Base-by-base conservation (phyloP, 2,329 filamentous ascomycete genomes). In the Stagonosporopsis tanaceti region DNA sequence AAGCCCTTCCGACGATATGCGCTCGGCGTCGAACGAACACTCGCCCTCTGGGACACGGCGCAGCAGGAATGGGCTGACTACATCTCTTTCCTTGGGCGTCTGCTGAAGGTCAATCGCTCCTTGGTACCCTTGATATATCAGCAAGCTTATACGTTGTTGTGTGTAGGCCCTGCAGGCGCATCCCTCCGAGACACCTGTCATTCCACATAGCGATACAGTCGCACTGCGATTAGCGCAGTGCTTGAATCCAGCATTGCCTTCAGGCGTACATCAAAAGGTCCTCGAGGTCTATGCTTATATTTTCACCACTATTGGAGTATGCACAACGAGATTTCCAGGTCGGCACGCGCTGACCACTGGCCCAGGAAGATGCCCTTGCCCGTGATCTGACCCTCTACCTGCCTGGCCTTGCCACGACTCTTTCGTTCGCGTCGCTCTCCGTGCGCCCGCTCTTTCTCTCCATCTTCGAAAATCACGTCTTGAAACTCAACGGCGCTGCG, bases 41-140 rank as follows among this genome's bases (percentile, higher is more conserved):
- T 99, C 61, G 86, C 90, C 42, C 84, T 97, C 32, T 99, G 97
- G 80, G 95, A 99, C 74, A 93, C 92, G 15, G 88, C 92, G 28
- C 83, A 97, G 66, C 93, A 98, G 78, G 95, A 99, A 87, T 99
- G 95, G 95, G 95, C 96, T 46, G 95, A 99, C 79, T 99, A 99
- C 75, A 99, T 99, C 71, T 97, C 94, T 17, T 99, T 98, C 75
- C 81, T 99, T 53, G 96, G 91, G 73, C 88, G 92, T 61, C 83
- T 99, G 46, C 82, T 97, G 61, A 98, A 97, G 87, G 92, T 93
- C 75, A 67, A 72, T 63, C 61, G 44, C 53, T 57, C 62, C 61
- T 50, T 53, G 37, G 38, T 42, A 56, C 59, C 38, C 44, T 56
- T 41, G 39, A 34, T 40, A 53, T 61, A 54, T 48, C 48, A 53